Evolutionary conservation across 192 early-diverging fungal species (phyloP).

Genomic region (Piromyces sp.): DNA sequence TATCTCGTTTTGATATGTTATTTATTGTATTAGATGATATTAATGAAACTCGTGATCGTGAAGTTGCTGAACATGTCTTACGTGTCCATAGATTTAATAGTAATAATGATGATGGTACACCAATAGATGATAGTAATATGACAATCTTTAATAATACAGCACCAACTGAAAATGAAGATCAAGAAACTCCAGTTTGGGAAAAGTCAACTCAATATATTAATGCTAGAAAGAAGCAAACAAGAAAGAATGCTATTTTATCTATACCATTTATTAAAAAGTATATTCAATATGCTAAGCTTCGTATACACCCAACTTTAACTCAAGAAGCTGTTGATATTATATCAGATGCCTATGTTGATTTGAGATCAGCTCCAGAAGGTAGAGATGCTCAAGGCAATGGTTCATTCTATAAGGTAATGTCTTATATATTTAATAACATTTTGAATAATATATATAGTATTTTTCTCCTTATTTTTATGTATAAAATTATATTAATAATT

Average conservation of each 20-base stretch:
- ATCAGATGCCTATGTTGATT: slow-evolving; percentile 57
- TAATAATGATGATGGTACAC: background rate
- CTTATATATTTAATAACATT: slow-evolving; percentile 17
- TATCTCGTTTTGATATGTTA: slow-evolving; percentile 93
- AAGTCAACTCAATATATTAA: background rate
- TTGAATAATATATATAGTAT: background rate
- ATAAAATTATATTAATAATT: too few species aligned
- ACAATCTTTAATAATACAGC: slow-evolving; percentile 9
- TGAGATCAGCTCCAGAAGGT: slow-evolving; percentile 59
- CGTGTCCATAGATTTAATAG: slow-evolving; percentile 75
- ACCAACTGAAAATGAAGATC: slow-evolving; percentile 3
- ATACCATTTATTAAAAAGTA: slow-evolving; percentile 86
- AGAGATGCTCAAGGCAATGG: background rate
- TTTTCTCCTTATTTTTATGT: too few species aligned
- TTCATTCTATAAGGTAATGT: slow-evolving; percentile 31
- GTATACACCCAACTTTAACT: slow-evolving; percentile 65
- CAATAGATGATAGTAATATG: slow-evolving; percentile 35
- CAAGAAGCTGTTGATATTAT: slow-evolving; percentile 71
- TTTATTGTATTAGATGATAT: slow-evolving; percentile 89
- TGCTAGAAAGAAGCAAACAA: slow-evolving; percentile 16
- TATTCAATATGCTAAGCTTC: slow-evolving; percentile 80
- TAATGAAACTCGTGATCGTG: slow-evolving; percentile 66
- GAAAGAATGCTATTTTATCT: slow-evolving; percentile 42
- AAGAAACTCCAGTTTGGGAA: slow-evolving; percentile 5
- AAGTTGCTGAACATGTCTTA: slow-evolving; percentile 79